Evolutionary conservation across 108 stramenopile genomes (phyloP).

Genomic region (Nannochloropsis gaditana): DNA sequence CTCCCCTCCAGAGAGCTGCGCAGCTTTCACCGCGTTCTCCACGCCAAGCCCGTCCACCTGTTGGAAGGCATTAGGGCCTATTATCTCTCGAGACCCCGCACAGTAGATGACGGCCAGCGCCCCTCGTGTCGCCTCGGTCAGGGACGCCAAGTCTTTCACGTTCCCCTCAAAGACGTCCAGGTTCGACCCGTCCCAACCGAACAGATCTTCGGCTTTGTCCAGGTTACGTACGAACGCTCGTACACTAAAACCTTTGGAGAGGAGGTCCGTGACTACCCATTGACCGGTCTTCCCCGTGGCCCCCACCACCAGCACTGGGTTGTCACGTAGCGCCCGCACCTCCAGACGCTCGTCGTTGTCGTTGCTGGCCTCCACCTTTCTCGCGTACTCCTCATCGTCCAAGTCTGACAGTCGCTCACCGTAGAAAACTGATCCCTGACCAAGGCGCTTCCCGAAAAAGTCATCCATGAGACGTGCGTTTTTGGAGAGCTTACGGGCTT

Average conservation of each 20-base stretch:
- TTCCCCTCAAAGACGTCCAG: not conserved
- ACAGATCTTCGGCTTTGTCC: slow-evolving; percentile 13
- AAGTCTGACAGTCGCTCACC: not conserved
- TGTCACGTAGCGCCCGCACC: not conserved
- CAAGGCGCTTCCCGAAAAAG: not conserved
- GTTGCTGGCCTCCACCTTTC: not conserved
- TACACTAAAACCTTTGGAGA: not conserved
- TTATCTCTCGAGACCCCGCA: slow-evolving; percentile 12
- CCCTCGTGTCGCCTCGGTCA: not conserved
- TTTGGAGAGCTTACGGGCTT: slow-evolving; percentile 9
- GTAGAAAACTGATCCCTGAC: not conserved
- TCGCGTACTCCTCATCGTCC: slow-evolving; percentile 4
- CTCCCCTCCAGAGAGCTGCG: not conserved
- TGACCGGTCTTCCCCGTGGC: not conserved
- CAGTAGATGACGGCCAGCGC: slow-evolving; percentile 1
- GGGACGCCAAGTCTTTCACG: not conserved
- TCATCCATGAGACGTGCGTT: not conserved
- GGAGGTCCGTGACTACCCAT: not conserved
- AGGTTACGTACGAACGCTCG: slow-evolving; percentile 1
- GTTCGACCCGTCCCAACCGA: slow-evolving; percentile 16
- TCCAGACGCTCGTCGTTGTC: not conserved
- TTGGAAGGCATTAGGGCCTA: not conserved
- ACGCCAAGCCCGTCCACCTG: not conserved
- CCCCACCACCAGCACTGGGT: not conserved
- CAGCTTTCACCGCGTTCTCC: slow-evolving; percentile 3